Base-by-base conservation (phyloP, 768 basidiomycete species). In the Rickenella mellea region DNA sequence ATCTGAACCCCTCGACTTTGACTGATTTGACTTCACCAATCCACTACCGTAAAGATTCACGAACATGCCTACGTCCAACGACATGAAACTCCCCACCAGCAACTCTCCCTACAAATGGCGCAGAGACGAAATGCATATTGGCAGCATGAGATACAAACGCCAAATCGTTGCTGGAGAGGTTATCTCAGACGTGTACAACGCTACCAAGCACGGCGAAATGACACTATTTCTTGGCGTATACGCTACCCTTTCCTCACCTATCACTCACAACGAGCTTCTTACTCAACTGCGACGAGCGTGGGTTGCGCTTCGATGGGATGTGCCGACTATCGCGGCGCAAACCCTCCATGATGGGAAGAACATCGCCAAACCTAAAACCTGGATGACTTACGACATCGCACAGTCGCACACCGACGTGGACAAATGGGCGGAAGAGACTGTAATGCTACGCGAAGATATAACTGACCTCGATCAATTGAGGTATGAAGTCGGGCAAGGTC, bases 181-280 rank as follows among this genome's bases (percentile, higher is more conserved):
- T 10, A 39, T 40, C 10, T 43, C 54, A 30, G 55, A 55, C 27
- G 19, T 48, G 7, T 43, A 27, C 6, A 48, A 53, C 40, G 41
- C 55, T 10, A 49, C 38, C 36, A 43, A 40, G 27, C 38, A 53
- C n/a, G 56, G 56, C 40, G 43, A 56, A 32, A 53, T 54, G 43
- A 54, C 46, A 37, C 35, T 57, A 3, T 56, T 55, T 43, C 42
- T 57, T 21, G 53, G 40, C 14, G 36, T 49, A 8, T 17, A 50
- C 12, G 36, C 53, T 25, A 49, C 49, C 15, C 24, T 54, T 21
- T 25, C 27, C 15, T 10, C 22, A 7, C 43, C 45, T 11, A 22
- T 41, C 5, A 25, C 51, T n/a, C 25, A 32, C 4, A 17, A 26
- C 1, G 21, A 19, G 20, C 27, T 57, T 20, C 39, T 44, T 27